Base-by-base conservation (phyloP, 371 early-diverging fungal species). In the Mortierella sp. region DNA sequence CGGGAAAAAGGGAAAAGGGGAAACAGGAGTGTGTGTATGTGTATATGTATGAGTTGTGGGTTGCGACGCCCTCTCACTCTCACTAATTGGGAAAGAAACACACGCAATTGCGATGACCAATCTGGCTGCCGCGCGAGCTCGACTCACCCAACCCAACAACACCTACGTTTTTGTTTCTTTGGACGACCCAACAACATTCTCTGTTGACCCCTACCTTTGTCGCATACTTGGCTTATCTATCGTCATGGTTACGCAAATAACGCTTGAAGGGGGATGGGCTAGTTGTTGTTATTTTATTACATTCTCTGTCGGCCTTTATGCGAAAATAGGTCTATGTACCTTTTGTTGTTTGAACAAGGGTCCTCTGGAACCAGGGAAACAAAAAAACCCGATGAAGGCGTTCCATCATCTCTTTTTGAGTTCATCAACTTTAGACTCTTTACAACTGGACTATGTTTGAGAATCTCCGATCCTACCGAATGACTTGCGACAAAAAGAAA, bases 21-120 rank as follows among this genome's bases (percentile, higher is more conserved):
- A 42, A 38, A 38, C 34, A 38, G 68, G 68, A 68, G 26, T 11
- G 60, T 14, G 28, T 24, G n/a, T 13, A 13, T n/a, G 11, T 11
- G 11, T 26, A 11, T 60, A 13, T 4, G 13, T 28, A 31, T 28
- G 63, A 16, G 16, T 31, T 42, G 42, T 31, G 38, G 21, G 31
- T 34, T 65, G 31, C 21, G 38, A 63, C 31, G 19, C 28, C 58
- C n/a, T 9, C 11, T 31, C 24, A 42, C 42, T 38, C 8, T 38
- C 42, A 38, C 42, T 38, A 38, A 14, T 14, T 1, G 63, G 63
- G 19, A 63, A 42, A 24, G 44, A 68, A 21, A 68, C 42, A 7
- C 68, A 68, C 44, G 10, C 44, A 68, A 68, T 68, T 68, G 44
- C 38, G 68, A 68, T 68, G 68, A 68, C 68, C 68, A 68, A 68